These are phyloP conservation scores for Rhodotorula sphaerocarpa DNA, from an alignment of 768 basidiomycete species.

Conservation along the genomic window DNA sequence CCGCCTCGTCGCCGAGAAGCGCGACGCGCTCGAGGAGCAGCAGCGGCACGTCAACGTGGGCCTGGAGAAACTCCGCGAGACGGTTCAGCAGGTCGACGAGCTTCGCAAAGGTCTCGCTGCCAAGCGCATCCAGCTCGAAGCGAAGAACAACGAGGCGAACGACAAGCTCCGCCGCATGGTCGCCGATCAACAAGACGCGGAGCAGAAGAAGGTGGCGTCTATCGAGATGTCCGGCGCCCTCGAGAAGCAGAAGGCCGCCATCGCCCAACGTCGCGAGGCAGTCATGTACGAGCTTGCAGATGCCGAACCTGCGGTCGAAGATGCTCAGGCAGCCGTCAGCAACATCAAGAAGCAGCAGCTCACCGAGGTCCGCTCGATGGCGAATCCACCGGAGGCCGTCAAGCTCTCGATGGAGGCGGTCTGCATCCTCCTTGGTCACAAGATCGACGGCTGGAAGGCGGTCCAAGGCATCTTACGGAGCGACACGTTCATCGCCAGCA, in stretches of 20 bases:
- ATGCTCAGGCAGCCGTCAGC: constrained; percentile 91
- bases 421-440: constrained; percentile 89
- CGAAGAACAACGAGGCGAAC: constrained; percentile 91
- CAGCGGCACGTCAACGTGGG: constrained; percentile 97
- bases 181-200: constrained; percentile 94
- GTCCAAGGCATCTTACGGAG: constrained; percentile 92
- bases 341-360: constrained; percentile 92
- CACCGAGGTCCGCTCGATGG: constrained; percentile 95
- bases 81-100: constrained; percentile 93
- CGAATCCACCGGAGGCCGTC: constrained; percentile 94
- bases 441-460: constrained; percentile 91
- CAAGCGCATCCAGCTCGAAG: constrained; percentile 83
- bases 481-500: constrained; percentile 91
- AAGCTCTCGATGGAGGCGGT: constrained; percentile 98
- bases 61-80: constrained; percentile 88
- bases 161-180: constrained; percentile 98
- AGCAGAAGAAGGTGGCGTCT: constrained; percentile 93
- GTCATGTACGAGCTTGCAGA: constrained; percentile 94
- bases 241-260: constrained; percentile 79
- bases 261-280: constrained; percentile 74
- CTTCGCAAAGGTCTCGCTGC: constrained; percentile 87
- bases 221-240: constrained; percentile 91
- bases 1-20: constrained; percentile 85
- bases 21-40: constrained; percentile 94
- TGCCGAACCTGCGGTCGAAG: constrained; percentile 91